A percentile compares a stretch with the other conserved stretches of the same genome.
Evolutionary conservation across 768 basidiomycete species (phyloP).

Genomic region (Lactifluus volemus): DNA sequence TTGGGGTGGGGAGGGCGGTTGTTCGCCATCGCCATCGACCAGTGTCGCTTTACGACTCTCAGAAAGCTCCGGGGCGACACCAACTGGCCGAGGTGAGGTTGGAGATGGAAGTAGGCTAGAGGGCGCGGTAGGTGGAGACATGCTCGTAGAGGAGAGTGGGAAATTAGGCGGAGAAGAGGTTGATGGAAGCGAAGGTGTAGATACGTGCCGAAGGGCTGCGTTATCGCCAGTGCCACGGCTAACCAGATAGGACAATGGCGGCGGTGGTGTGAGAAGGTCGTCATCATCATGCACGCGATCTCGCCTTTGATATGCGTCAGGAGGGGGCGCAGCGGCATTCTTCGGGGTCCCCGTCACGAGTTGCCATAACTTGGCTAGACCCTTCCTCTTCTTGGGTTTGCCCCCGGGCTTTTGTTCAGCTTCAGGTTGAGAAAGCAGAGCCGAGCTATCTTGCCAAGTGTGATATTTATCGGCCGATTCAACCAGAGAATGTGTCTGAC

Average conservation of each 20-base stretch:
- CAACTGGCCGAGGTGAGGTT: slow-evolving; percentile 56
- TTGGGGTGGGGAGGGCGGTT: slow-evolving; percentile 15
- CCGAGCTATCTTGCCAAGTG: slow-evolving; percentile 17
- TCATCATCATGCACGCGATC: slow-evolving; percentile 51
- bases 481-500: slow-evolving; percentile 14
- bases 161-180: slow-evolving; percentile 44
- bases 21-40: slow-evolving; percentile 36
- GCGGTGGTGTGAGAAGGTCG: slow-evolving; percentile 78
- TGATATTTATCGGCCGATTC: slow-evolving; percentile 13
- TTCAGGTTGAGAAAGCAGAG: neutral
- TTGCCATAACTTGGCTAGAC: slow-evolving; percentile 74
- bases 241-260: slow-evolving; percentile 83
- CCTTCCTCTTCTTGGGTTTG: slow-evolving; percentile 69
- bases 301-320: slow-evolving; percentile 29
- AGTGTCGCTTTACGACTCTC: slow-evolving; percentile 35
- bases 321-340: slow-evolving; percentile 32
- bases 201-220: slow-evolving; percentile 50
- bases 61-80: slow-evolving; percentile 42
- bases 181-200: slow-evolving; percentile 62
- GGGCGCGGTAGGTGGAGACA: slow-evolving; percentile 68
- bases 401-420: slow-evolving; percentile 25
- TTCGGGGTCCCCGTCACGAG: slow-evolving; percentile 50
- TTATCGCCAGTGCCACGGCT: slow-evolving; percentile 44
- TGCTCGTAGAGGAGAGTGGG: slow-evolving; percentile 45
- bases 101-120: slow-evolving; percentile 71